A percentile compares a stretch with the other conserved stretches of the same genome.
These are phyloP conservation scores for Scedosporium apiospermum DNA, from an alignment of 2,329 filamentous ascomycete genomes.

Conservation along the genomic window DNA sequence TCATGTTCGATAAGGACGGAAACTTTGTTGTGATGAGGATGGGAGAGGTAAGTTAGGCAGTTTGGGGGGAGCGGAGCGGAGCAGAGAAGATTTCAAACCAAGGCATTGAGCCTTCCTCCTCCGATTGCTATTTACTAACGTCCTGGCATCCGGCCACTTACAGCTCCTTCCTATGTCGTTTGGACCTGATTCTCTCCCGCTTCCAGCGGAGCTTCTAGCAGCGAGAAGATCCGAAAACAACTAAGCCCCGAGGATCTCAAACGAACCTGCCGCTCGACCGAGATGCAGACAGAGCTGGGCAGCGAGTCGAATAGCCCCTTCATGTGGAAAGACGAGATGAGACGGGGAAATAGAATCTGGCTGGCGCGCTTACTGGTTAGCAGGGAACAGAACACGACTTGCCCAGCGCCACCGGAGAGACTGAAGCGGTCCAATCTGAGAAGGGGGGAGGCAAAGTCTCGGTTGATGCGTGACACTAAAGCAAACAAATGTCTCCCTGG, in stretches of 20 bases:
- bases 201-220: conserved; percentile 17
- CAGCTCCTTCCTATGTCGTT: conserved; percentile 61
- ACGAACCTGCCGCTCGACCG: background rate
- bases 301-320: background rate
- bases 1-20: conserved; percentile 86
- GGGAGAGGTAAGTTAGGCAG: conserved; percentile 42
- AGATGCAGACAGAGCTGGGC: background rate
- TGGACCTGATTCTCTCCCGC: conserved; percentile 49
- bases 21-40: conserved; percentile 62
- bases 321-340: background rate
- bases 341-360: background rate
- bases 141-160: background rate
- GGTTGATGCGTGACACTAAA: no score
- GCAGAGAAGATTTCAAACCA: background rate
- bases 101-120: no score
- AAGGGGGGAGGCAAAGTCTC: background rate
- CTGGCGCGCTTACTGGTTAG: background rate
- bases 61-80: background rate
- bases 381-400: background rate
- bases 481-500: no score
- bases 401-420: no score
- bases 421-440: background rate
- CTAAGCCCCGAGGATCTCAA: background rate
- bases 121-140: no score
- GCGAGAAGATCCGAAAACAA: background rate